These are phyloP conservation scores for Venturia oleaginea DNA, from an alignment of 2,329 filamentous ascomycete species.

Conservation along the genomic window DNA sequence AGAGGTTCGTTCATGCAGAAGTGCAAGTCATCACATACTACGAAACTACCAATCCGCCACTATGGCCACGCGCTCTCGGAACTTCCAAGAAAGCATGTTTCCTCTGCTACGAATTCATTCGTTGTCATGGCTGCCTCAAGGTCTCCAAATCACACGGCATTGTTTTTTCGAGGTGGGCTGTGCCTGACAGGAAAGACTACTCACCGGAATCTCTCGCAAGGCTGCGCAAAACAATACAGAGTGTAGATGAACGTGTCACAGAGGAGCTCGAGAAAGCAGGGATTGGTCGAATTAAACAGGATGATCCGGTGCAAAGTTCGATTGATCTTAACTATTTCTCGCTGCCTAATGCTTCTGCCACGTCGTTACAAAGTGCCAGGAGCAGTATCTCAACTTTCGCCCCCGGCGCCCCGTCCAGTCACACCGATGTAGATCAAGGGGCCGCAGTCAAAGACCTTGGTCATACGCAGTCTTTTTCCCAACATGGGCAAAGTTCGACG, in stretches of 20 bases:
- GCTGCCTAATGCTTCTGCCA: neutral
- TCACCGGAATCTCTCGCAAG: neutral
- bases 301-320: slow-evolving; percentile 6
- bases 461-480: neutral
- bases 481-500: neutral
- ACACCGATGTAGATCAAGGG: neutral
- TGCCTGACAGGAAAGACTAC: slow-evolving; percentile 4
- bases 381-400: neutral
- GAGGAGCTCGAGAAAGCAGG: neutral
- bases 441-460: neutral
- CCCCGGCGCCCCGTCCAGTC: neutral
- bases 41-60: neutral
- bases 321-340: slow-evolving; percentile 5
- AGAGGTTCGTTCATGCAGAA: slow-evolving; percentile 13
- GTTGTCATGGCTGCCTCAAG: neutral
- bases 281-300: neutral
- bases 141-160: slow-evolving; percentile 6
- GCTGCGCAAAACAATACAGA: neutral
- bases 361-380: neutral
- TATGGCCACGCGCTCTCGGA: slow-evolving; percentile 2
- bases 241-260: neutral
- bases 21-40: slow-evolving; percentile 6
- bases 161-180: slow-evolving; percentile 3
- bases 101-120: slow-evolving; percentile 9
- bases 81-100: slow-evolving; percentile 8